These are phyloP conservation scores for Elongisporangium senticosum DNA, from an alignment of 352 stramenopile species.

Conservation along the genomic window DNA sequence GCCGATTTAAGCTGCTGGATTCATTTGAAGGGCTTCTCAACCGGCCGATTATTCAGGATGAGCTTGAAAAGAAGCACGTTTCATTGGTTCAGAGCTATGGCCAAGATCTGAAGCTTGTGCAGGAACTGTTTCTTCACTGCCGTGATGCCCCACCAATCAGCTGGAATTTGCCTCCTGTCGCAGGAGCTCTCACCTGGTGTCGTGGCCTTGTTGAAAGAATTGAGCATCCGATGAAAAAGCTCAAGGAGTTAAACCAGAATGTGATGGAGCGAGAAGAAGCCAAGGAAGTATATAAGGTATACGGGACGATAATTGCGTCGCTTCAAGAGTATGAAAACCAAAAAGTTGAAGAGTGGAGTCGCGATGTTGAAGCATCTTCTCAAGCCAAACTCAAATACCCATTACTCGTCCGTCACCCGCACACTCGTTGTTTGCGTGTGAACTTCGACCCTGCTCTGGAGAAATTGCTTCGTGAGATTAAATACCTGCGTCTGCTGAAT, in stretches of 20 bases:
- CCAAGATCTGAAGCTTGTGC: slow-evolving; percentile 94
- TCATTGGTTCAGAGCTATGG: slow-evolving; percentile 95
- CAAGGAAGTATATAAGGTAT: slow-evolving; percentile 98
- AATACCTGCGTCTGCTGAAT: slow-evolving; percentile 94
- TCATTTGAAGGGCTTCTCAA: slow-evolving; percentile 95
- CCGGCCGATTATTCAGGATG: slow-evolving; percentile 94
- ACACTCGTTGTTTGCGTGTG: slow-evolving; percentile 90
- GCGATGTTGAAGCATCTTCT: slow-evolving; percentile 93
- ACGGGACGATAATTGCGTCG: slow-evolving; percentile 94
- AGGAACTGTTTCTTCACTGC: slow-evolving; percentile 95
- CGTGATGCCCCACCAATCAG: slow-evolving; percentile 91
- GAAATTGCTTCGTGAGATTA: slow-evolving; percentile 96
- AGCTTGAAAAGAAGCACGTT: slow-evolving; percentile 98
- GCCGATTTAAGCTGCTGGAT: slow-evolving; percentile 97
- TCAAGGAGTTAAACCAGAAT: slow-evolving; percentile 94
- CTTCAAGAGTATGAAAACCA: slow-evolving; percentile 96
- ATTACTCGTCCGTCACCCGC: slow-evolving; percentile 86
- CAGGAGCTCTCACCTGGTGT: slow-evolving; percentile 94
- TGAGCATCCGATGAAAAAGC: slow-evolving; percentile 96
- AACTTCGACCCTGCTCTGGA: slow-evolving; percentile 98
- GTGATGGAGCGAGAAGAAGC: slow-evolving; percentile 97
- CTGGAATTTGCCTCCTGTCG: slow-evolving; percentile 94
- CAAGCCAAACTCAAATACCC: slow-evolving; percentile 95
- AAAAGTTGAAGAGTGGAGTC: slow-evolving; percentile 96
- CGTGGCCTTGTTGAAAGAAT: slow-evolving; percentile 94